Conservation (phyloP, 331 rosid species). For the Erythrophleum ivorense region DNA sequence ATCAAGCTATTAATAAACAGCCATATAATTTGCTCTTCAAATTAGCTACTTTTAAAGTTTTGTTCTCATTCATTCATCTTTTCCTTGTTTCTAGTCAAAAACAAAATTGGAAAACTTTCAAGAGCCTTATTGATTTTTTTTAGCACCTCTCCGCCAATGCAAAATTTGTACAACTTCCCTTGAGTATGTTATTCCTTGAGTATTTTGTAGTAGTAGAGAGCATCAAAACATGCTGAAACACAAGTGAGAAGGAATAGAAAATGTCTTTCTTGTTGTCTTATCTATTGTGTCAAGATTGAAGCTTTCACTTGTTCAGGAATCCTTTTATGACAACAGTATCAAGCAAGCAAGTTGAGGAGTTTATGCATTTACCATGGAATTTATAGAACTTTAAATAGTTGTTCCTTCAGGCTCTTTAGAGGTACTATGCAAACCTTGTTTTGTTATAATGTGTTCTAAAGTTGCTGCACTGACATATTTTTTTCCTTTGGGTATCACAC, state of each 20-base stretch:
- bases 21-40: neutral
- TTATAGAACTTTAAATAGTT: slow-evolving; percentile 53
- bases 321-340: slow-evolving; percentile 68
- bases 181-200: slow-evolving; percentile 14
- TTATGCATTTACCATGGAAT: slow-evolving; percentile 55
- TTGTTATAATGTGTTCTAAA: slow-evolving; percentile 31
- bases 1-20: too few relatives aligned
- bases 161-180: neutral
- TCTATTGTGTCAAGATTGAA: slow-evolving; percentile 40
- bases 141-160: too few relatives aligned
- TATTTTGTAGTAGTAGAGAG: neutral
- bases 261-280: slow-evolving; percentile 30
- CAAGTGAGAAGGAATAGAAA: neutral
- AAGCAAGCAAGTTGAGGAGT: slow-evolving; percentile 80
- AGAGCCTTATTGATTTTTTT: neutral
- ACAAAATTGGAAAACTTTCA: neutral
- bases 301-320: slow-evolving; percentile 35
- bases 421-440: slow-evolving; percentile 59
- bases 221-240: slow-evolving; percentile 32
- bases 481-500: too few relatives aligned
- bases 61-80: neutral
- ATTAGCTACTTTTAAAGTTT: neutral
- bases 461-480: too few relatives aligned
- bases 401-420: slow-evolving; percentile 52
- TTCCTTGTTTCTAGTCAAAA: neutral